These are phyloP conservation scores for Quercus tomentella DNA, from an alignment of 331 rosid species.

Conservation along the genomic window DNA sequence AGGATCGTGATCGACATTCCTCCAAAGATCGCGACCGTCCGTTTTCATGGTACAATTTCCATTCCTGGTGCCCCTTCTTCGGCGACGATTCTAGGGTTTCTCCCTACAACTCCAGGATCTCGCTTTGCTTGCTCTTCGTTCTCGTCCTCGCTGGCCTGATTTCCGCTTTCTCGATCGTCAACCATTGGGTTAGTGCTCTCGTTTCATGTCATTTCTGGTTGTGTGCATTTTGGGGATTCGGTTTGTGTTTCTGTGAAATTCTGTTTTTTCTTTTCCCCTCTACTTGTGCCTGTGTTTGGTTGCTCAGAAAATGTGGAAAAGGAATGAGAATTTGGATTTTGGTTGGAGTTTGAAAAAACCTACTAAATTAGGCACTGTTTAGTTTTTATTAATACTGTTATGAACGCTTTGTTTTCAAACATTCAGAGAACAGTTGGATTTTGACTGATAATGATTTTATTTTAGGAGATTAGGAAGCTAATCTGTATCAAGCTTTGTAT, in stretches of 20 bases:
- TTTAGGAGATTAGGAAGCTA: not conserved
- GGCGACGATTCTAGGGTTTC: conserved; percentile 86
- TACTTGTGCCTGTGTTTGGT: not conserved
- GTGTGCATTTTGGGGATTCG: not conserved
- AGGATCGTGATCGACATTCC: conserved; percentile 61
- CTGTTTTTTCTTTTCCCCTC: not conserved
- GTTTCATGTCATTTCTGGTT: not conserved
- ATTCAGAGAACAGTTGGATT: not conserved
- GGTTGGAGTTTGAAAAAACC: not conserved
- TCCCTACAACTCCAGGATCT: conserved; percentile 66
- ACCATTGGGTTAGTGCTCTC: conserved; percentile 48
- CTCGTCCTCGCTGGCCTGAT: conserved; percentile 40
- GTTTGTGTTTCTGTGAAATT: not conserved
- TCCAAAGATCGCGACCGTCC: conserved; percentile 79
- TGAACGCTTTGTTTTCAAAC: not conserved
- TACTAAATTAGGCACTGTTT: not conserved
- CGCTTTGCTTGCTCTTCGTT: conserved; percentile 34
- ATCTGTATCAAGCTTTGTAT: not conserved
- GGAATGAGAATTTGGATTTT: not conserved
- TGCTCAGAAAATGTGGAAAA: not conserved
- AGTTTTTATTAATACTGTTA: not conserved
- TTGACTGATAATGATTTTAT: not conserved
- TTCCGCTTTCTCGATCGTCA: conserved; percentile 51
- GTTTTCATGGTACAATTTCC: conserved; percentile 35
- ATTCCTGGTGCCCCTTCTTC: conserved; percentile 44